These are phyloP conservation scores for Cutaneotrichosporon sp. DNA, from an alignment of 1,284 basidiomycete genomes.

Conservation along the genomic window DNA sequence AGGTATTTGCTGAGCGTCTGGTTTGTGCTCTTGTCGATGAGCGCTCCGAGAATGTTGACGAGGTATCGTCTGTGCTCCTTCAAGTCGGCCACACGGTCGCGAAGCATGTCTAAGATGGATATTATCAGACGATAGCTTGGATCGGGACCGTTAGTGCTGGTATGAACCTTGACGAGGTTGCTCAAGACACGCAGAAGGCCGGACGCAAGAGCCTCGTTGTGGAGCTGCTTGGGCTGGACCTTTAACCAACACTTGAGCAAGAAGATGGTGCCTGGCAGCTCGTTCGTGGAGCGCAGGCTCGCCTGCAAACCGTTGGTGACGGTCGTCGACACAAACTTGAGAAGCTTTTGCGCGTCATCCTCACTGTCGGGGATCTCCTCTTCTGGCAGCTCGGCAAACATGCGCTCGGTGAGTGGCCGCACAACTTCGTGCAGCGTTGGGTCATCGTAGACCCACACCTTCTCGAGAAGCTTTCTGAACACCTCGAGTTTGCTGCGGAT, in stretches of 20 bases:
- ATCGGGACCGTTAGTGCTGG: constrained; percentile 53
- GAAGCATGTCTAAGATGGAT: constrained; percentile 53
- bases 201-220: constrained; percentile 73
- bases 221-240: constrained; percentile 62
- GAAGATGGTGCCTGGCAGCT: constrained; percentile 70
- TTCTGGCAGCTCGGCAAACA: constrained; percentile 76
- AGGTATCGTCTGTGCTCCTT: constrained; percentile 60
- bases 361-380: constrained; percentile 68
- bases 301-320: constrained; percentile 64
- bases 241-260: constrained; percentile 87
- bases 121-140: constrained; percentile 50
- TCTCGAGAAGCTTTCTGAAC: constrained; percentile 85
- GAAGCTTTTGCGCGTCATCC: constrained; percentile 67
- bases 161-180: constrained; percentile 84
- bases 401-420: constrained; percentile 76
- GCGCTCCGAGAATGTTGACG: constrained; percentile 64
- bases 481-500: constrained; percentile 66
- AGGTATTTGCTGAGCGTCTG: constrained; percentile 74
- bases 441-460: constrained; percentile 76
- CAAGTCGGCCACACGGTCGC: constrained; percentile 52
- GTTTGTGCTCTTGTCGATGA: constrained; percentile 92
- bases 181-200: constrained; percentile 78
- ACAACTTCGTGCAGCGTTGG: constrained; percentile 68
- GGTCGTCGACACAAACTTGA: constrained; percentile 66
- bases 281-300: constrained; percentile 33